A percentile compares a stretch with the other conserved stretches of the same genome.
phyloP scores from a whole-genome alignment of 495 filamentous ascomycete genomes.

The Talaromyces adpressus region DNA sequence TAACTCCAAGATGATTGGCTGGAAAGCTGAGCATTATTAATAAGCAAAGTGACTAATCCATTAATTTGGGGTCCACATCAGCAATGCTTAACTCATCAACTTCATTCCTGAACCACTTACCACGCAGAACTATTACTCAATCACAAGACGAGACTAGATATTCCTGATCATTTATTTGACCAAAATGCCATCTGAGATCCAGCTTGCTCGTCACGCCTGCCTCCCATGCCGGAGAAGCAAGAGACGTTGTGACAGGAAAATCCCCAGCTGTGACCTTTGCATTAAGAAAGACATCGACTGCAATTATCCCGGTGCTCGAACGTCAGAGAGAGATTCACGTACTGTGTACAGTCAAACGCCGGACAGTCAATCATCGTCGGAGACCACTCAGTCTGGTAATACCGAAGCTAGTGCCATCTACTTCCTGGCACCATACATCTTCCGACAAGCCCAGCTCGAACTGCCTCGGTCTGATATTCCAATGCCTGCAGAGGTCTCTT shows the following conservation, averaged over 20 bases:
- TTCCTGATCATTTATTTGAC: too few relatives aligned
- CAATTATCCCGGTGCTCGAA: background rate
- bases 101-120: background rate
- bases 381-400: background rate
- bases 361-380: background rate
- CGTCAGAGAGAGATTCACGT: background rate
- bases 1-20: background rate
- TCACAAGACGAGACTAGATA: background rate
- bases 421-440: background rate
- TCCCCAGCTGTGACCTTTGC: background rate
- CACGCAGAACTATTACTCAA: background rate
- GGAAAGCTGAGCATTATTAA: background rate
- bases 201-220: background rate
- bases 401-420: background rate
- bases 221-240: background rate
- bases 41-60: background rate
- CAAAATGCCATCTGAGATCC: background rate
- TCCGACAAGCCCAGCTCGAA: background rate
- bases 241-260: background rate
- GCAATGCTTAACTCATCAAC: background rate
- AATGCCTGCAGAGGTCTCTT: background rate
- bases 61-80: background rate
- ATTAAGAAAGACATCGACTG: background rate
- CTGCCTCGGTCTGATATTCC: background rate
- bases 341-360: background rate